Base-by-base conservation (phyloP, 139 green algal species). In the Limnomonas spitsbergensis region DNA sequence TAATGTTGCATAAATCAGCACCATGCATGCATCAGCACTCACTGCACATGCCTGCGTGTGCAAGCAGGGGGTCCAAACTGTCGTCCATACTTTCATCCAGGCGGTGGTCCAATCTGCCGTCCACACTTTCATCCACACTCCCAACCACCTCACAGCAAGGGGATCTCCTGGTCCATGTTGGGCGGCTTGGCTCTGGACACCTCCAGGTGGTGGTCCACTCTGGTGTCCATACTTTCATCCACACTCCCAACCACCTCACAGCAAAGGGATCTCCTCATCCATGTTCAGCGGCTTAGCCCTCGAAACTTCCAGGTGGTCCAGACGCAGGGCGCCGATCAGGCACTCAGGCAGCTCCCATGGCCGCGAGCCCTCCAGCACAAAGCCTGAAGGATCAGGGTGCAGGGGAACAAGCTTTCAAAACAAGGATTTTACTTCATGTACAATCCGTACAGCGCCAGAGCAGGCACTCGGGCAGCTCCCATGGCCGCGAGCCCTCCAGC, bases 381-480 rank as follows among this genome's bases (percentile, higher is more conserved):
- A 91, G 52, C 88, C 78, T 77, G 68, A 14, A 14, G 71, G 27
- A 14, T 39, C 2, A 77, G 71, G 66, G 83, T 83, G 47, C 40
- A 14, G 26, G 27, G 26, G 24, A 37, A 37, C 61, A 72, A 20
- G 9, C 7, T 24, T 34, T 37, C 27, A n/a, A n/a, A n/a, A 37
- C 61, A 7, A 39, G 7, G 61, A 34, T 39, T 34, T 72, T 34
- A 72, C 29, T 20, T 20, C 9, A 34, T 27, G 4, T 29, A 53
- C 6, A 35, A 2, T 42, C 2, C 27, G n/a, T 72, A 37, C 6
- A 39, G 29, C 47, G 47, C 20, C 14, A 61, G 47, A 91, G 79
- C 74, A 89, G 81, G 20, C 75, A 73, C 78, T 91, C 87, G 9
- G 87, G 87, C 70, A 91, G 85, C 85, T 90, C 84, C 75, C 87